Evolutionary conservation across 768 basidiomycete species (phyloP), one percentile per base, ranked within the genome.

Genomic region (Galerina marginata): DNA sequence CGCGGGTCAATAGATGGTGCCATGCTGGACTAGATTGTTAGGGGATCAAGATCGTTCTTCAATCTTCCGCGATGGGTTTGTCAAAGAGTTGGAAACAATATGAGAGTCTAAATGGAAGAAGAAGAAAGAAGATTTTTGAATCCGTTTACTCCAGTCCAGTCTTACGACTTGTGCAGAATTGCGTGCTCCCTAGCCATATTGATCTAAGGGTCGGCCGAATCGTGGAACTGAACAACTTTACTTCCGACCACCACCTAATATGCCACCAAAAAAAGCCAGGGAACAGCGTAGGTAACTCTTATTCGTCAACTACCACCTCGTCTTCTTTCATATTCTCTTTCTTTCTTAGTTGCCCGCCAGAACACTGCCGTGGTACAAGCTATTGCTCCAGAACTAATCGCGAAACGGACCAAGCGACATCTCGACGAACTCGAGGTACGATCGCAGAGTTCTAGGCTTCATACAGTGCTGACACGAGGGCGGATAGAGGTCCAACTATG

Each of bases 341-440:
- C 42, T 46, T 48, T 58, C 45, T 33, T 56, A 83, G 81, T 77
- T 76, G 81, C 81, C 50, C 79, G 83, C n/a, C 81, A 86, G 65
- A 76, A 83, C 29, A 81, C 80, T 62, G 69, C 72, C 11, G 65
- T 75, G 5, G 70, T 77, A 40, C 77, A 79, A 51, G 71, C 72
- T 20, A 74, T 91, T 16, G 78, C 87, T 10, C 79, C 86, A 0
- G 90, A 93, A 56, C 74, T 90, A 47, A 81, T 94, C 58, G 85
- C 88, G 9, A 92, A 90, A 71, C 86, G 93, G 59, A 90, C 86
- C 9, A 88, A 84, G 72, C 78, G 86, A 43, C 92, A 90, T 72
- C 83, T 95, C 7, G 91, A 91, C 62, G 93, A 95, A 72, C 87
- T 95, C 50, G 93, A 95, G 83, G 92, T 89, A 65, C 60, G 14